Evolutionary conservation across 2,329 filamentous ascomycete genomes (phyloP).

Genomic region (Penicillium verrucosum): DNA sequence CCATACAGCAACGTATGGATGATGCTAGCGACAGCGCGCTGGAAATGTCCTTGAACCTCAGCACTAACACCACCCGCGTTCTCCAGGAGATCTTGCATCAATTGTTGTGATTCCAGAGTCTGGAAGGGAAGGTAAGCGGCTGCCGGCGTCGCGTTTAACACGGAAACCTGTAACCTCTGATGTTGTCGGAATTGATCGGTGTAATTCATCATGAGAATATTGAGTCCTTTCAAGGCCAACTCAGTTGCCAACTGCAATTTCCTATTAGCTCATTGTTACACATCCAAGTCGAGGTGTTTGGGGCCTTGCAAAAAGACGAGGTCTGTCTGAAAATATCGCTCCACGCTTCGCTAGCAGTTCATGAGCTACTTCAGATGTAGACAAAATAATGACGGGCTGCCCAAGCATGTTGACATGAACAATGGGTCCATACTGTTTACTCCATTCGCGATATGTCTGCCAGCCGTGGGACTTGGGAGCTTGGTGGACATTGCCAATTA

Average conservation of each 20-base stretch:
- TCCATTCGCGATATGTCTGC: not conserved
- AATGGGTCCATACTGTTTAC: not conserved
- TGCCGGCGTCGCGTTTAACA: conserved; percentile 37
- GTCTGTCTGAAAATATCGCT: not conserved
- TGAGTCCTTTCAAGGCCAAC: conserved; percentile 32
- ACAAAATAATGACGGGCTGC: not conserved
- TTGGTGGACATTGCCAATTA: not conserved
- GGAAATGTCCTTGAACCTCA: not conserved
- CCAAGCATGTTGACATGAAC: not conserved
- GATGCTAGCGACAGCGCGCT: not conserved
- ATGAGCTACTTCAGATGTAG: not conserved
- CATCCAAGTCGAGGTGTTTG: not conserved
- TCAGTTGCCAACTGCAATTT: conserved; percentile 9
- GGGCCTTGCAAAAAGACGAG: not conserved
- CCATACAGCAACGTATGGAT: not conserved
- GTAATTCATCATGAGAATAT: conserved; percentile 50
- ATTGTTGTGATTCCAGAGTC: not conserved
- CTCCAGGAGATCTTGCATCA: not conserved
- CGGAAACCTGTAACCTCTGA: conserved; percentile 46
- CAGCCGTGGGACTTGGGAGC: not conserved
- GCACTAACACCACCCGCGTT: not conserved
- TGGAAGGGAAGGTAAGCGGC: conserved; percentile 11
- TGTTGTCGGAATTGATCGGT: conserved; percentile 49
- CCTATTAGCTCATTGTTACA: not conserved
- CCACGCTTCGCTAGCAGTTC: not conserved